Conservation (phyloP, 148 eudicot species). For the Vaccinium corymbosum region DNA sequence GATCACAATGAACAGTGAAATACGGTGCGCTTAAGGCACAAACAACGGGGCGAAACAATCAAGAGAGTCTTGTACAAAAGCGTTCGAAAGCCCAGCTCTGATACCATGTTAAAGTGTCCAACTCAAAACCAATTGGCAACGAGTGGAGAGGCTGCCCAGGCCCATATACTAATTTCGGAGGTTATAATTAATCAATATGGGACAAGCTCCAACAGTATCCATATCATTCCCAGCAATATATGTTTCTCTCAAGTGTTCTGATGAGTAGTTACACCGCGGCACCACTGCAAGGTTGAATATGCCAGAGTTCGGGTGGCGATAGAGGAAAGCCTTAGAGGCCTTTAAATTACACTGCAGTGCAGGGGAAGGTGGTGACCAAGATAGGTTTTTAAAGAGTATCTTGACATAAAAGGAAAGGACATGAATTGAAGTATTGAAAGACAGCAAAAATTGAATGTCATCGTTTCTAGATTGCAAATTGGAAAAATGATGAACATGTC, state of each 20-base stretch:
- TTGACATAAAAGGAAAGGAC: background rate
- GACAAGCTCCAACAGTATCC: no score
- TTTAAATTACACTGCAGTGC: background rate
- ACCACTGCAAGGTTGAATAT: background rate
- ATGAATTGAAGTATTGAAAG: background rate
- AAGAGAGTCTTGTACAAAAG: no score
- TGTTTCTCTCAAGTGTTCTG: background rate
- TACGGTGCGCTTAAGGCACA: no score
- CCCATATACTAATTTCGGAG: no score
- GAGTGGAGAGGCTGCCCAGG: no score
- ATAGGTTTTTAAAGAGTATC: background rate
- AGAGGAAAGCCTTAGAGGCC: background rate
- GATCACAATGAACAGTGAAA: no score
- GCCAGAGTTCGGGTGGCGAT: background rate
- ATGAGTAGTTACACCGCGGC: background rate
- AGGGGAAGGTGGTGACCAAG: background rate
- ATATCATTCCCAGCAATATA: background rate
- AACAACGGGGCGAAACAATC: no score
- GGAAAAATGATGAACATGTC: background rate
- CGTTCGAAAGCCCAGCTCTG: no score
- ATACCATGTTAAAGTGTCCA: no score
- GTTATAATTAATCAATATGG: no score
- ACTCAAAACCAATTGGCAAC: no score
- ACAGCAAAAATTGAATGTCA: background rate
- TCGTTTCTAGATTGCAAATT: background rate